These are phyloP conservation scores for Krasilnikovozyma curviuscula DNA, from an alignment of 768 basidiomycete species.

Conservation along the genomic window DNA sequence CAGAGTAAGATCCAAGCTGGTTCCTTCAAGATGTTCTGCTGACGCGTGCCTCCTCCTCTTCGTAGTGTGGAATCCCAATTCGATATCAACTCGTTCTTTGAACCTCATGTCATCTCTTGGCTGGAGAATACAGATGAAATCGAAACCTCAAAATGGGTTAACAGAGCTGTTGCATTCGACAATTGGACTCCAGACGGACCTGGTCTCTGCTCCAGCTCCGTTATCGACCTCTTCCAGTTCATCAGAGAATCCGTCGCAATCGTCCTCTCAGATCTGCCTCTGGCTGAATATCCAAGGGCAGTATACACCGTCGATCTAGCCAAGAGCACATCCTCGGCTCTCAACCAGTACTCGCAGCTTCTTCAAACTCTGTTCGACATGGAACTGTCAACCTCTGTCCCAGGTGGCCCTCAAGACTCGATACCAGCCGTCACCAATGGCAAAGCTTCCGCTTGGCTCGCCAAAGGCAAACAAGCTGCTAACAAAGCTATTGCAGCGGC, in stretches of 20 bases:
- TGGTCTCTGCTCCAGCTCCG: slow-evolving; percentile 10
- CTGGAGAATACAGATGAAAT: slow-evolving; percentile 20
- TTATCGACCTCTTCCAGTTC: slow-evolving; percentile 25
- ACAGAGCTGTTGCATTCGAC: slow-evolving; percentile 23
- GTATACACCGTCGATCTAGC: slow-evolving; percentile 25
- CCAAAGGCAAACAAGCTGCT: slow-evolving; percentile 25
- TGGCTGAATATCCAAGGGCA: slow-evolving; percentile 23
- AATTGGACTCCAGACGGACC: slow-evolving; percentile 15
- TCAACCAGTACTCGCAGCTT: slow-evolving; percentile 22
- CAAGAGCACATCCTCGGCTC: slow-evolving; percentile 21
- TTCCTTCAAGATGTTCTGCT: not conserved
- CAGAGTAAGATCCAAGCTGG: slow-evolving; percentile 13
- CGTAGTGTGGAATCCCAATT: slow-evolving; percentile 21
- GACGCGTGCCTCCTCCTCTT: not conserved
- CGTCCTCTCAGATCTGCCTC: slow-evolving; percentile 21
- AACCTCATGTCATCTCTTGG: slow-evolving; percentile 25
- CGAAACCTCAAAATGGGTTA: slow-evolving; percentile 25
- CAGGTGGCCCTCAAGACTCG: slow-evolving; percentile 14
- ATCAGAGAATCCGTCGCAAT: slow-evolving; percentile 19
- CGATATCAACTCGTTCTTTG: slow-evolving; percentile 24
- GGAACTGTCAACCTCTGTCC: slow-evolving; percentile 17
- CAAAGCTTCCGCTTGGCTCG: slow-evolving; percentile 25
- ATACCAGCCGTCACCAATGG: slow-evolving; percentile 9
- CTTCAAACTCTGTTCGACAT: slow-evolving; percentile 22
- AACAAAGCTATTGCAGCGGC: slow-evolving; percentile 18